Evolutionary conservation across 208 protist genomes (phyloP).

Genomic region (Phytomonas sp.): DNA sequence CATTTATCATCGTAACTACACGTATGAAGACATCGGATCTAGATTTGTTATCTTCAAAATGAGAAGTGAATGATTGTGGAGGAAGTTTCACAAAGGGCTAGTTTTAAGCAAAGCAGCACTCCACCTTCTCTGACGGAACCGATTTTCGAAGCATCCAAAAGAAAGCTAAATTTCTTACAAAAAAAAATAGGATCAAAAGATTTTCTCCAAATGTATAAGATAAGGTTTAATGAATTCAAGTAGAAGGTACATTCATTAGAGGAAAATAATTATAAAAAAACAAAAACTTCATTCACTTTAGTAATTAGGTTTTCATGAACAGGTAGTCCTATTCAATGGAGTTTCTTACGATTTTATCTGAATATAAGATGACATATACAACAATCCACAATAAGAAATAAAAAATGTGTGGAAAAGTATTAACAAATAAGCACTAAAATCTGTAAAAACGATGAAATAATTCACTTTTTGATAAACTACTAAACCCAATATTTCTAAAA

Average conservation of each 20-base stretch:
- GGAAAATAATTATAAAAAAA: slow-evolving; percentile 3
- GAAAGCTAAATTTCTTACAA: background rate
- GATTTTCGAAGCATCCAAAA: background rate
- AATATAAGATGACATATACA: slow-evolving; percentile 5
- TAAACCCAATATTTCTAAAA: background rate
- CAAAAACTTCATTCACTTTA: slow-evolving; percentile 1
- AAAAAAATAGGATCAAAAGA: slow-evolving; percentile 13
- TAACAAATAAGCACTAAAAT: background rate
- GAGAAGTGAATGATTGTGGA: background rate
- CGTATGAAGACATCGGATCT: background rate
- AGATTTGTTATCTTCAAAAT: background rate
- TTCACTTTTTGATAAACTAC: background rate
- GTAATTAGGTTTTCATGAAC: background rate
- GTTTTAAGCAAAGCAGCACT: background rate
- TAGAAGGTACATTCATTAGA: slow-evolving; percentile 13
- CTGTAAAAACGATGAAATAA: background rate
- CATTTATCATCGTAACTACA: background rate
- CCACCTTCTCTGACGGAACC: background rate
- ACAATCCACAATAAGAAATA: slow-evolving; percentile 4
- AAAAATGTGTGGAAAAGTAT: background rate
- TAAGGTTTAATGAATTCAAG: slow-evolving; percentile 15
- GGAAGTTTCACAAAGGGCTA: background rate
- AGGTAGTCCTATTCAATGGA: background rate
- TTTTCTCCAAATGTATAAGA: slow-evolving; percentile 8
- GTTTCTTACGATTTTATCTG: background rate